Percentiles rank a stretch among this genome's conserved stretches.
Conservation (phyloP, 768 basidiomycete species). For the Pleurotus ostreatus region DNA sequence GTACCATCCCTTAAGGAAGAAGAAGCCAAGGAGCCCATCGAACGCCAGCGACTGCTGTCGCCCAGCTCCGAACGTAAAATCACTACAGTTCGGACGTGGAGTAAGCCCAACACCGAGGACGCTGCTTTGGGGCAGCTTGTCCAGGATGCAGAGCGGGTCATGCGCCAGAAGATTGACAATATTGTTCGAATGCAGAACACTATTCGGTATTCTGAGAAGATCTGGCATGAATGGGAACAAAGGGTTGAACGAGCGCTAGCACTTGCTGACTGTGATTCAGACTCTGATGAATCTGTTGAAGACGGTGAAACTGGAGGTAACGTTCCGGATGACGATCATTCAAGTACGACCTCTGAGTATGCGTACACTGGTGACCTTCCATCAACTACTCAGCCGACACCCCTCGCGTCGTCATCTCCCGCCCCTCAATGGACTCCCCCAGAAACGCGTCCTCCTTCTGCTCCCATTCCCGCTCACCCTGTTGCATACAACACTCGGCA, state of each 20-base stretch:
- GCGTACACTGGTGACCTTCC: slow-evolving; percentile 41
- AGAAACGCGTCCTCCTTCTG: slow-evolving; percentile 22
- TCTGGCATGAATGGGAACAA: slow-evolving; percentile 96
- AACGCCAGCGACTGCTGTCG: slow-evolving; percentile 86
- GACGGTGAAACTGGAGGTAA: slow-evolving; percentile 40
- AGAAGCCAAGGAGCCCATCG: slow-evolving; percentile 86
- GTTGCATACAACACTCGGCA: slow-evolving; percentile 33
- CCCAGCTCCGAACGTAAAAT: slow-evolving; percentile 88
- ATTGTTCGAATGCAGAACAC: slow-evolving; percentile 97
- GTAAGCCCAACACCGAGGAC: slow-evolving; percentile 82
- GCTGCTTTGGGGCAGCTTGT: slow-evolving; percentile 77
- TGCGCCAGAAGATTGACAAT: slow-evolving; percentile 91
- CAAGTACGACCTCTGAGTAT: slow-evolving; percentile 65
- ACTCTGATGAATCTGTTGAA: slow-evolving; percentile 40
- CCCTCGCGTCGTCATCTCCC: slow-evolving; percentile 57
- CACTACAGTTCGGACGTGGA: slow-evolving; percentile 80
- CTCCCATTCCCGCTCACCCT: slow-evolving; percentile 21
- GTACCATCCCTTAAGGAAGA: slow-evolving; percentile 90
- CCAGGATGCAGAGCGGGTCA: slow-evolving; percentile 84
- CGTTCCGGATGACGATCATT: slow-evolving; percentile 43
- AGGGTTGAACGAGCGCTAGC: slow-evolving; percentile 69
- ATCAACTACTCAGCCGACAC: slow-evolving; percentile 58
- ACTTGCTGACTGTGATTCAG: slow-evolving; percentile 34
- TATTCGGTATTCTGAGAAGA: slow-evolving; percentile 94
- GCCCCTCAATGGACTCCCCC: slow-evolving; percentile 26